These are phyloP conservation scores for Eremomyces bilateralis DNA, from an alignment of 495 filamentous ascomycete genomes.

Conservation along the genomic window DNA sequence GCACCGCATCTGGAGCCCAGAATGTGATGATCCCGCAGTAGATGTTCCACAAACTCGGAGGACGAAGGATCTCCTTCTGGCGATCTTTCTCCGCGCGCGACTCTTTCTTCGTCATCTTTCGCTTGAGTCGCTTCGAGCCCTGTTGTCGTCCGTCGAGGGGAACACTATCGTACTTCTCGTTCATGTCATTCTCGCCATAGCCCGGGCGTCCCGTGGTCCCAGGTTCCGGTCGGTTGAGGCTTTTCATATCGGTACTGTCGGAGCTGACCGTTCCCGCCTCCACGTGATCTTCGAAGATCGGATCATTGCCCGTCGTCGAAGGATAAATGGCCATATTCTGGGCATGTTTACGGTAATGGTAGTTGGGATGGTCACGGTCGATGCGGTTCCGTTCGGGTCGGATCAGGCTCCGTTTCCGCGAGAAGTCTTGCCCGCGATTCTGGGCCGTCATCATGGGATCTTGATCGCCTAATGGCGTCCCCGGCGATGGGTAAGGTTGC, in stretches of 20 bases:
- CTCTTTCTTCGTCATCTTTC: slow-evolving; percentile 26
- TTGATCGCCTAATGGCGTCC: slow-evolving; percentile 10
- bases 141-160: slow-evolving; percentile 15
- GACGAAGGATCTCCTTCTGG: slow-evolving; percentile 42
- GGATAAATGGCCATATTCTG: slow-evolving; percentile 73
- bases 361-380: slow-evolving; percentile 72
- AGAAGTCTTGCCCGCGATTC: slow-evolving; percentile 20
- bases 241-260: slow-evolving; percentile 31
- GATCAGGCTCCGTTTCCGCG: slow-evolving; percentile 64
- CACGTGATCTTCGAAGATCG: slow-evolving; percentile 47
- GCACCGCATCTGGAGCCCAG: slow-evolving; percentile 71
- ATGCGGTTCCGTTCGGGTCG: slow-evolving; percentile 70
- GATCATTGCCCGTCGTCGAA: slow-evolving; percentile 80
- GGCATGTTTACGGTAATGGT: slow-evolving; percentile 80
- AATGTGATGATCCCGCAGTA: slow-evolving; percentile 91
- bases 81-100: slow-evolving; percentile 38
- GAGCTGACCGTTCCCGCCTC: slow-evolving; percentile 34
- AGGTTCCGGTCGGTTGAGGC: slow-evolving; percentile 10
- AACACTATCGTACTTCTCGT: slow-evolving; percentile 17
- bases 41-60: slow-evolving; percentile 80
- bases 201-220: slow-evolving; percentile 10
- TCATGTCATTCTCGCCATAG: background rate
- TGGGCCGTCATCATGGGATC: slow-evolving; percentile 12
- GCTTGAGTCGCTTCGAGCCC: slow-evolving; percentile 18
- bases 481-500: slow-evolving; percentile 11